Evolutionary conservation across 2,329 filamentous ascomycete genomes (phyloP).

Genomic region (Fusarium paranaense): DNA sequence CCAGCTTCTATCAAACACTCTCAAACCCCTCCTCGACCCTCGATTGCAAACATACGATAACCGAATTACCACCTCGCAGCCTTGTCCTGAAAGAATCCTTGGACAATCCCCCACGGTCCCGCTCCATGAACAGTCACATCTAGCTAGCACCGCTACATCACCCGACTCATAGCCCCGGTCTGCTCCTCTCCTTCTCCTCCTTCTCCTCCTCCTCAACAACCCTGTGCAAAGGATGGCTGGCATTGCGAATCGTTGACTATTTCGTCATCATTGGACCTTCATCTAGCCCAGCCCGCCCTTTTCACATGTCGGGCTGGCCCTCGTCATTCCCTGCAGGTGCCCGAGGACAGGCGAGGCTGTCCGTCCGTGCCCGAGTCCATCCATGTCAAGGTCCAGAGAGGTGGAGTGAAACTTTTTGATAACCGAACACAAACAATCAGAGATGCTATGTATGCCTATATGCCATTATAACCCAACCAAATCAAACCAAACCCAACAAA

Average conservation of each 20-base stretch:
- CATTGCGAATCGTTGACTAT: constrained; percentile 22
- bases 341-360: neutral
- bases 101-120: constrained; percentile 10
- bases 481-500: neutral
- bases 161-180: constrained; percentile 28
- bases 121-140: constrained; percentile 18
- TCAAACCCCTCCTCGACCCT: neutral
- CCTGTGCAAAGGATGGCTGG: constrained; percentile 18
- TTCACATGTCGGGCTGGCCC: constrained; percentile 21
- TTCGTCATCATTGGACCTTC: constrained; percentile 32
- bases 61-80: neutral
- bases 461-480: constrained; percentile 23
- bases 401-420: constrained; percentile 10
- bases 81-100: neutral
- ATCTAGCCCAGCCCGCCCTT: constrained; percentile 9
- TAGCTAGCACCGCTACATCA: constrained; percentile 16
- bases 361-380: neutral
- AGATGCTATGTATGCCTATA: constrained; percentile 19
- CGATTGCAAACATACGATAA: neutral
- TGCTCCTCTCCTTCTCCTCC: neutral
- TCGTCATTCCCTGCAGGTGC: neutral
- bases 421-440: constrained; percentile 21
- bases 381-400: neutral
- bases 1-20: neutral
- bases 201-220: neutral